A percentile compares a stretch with the other conserved stretches of the same genome.
phyloP scores from a whole-genome alignment of 805 yeast genomes.

The Saturnispora hagleri region DNA sequence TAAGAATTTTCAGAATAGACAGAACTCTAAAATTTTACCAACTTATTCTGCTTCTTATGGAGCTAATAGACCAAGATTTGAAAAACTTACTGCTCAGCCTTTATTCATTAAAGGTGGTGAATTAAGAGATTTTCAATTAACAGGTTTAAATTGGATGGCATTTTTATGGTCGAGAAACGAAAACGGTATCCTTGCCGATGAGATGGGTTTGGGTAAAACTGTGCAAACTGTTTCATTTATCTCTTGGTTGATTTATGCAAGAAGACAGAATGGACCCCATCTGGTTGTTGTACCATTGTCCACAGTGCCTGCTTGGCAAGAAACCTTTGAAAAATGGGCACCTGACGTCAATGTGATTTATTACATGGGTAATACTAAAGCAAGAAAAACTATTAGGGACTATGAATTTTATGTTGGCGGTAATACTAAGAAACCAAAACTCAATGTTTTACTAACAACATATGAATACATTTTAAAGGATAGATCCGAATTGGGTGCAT shows the following conservation, averaged over 20 bases:
- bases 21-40: constrained; percentile 79
- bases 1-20: constrained; percentile 68
- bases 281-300: constrained; percentile 92
- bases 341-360: constrained; percentile 91
- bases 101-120: constrained; percentile 83
- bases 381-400: constrained; percentile 75
- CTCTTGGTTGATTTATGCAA: constrained; percentile 89
- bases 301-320: constrained; percentile 98
- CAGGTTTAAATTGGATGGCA: constrained; percentile 99
- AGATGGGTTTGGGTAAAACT: constrained; percentile 97
- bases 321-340: constrained; percentile 95
- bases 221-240: constrained; percentile 93
- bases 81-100: constrained; percentile 81
- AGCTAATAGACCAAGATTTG: constrained; percentile 72
- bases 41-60: constrained; percentile 71
- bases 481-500: constrained; percentile 63
- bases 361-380: constrained; percentile 84
- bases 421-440: constrained; percentile 63
- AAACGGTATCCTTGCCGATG: constrained; percentile 96
- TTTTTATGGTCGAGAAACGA: constrained; percentile 96
- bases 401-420: constrained; percentile 67
- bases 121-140: constrained; percentile 92
- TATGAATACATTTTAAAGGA: constrained; percentile 95
- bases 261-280: constrained; percentile 97
- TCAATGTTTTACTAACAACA: constrained; percentile 87